Evolutionary conservation across 352 stramenopile species (phyloP).

Genomic region (Globisporangium polare): DNA sequence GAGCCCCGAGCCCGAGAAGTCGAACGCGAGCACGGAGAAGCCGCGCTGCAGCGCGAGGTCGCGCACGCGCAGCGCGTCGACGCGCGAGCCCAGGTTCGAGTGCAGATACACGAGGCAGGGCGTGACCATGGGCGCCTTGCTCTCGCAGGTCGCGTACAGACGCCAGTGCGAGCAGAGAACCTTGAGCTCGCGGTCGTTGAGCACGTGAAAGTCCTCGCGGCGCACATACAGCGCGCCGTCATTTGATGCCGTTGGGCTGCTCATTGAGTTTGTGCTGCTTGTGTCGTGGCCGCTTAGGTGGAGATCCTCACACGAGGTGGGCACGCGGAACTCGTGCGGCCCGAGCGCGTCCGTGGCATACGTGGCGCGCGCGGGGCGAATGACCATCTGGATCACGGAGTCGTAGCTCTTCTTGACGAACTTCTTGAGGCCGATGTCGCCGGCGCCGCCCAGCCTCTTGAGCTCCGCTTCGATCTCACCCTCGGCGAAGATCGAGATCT

Average conservation of each 20-base stretch:
- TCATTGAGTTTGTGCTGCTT: constrained; percentile 1
- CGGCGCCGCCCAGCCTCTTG: constrained; percentile 48
- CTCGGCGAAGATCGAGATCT: constrained; percentile 82
- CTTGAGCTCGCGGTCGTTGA: constrained; percentile 67
- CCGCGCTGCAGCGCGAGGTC: constrained; percentile 56
- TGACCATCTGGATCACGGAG: constrained; percentile 70
- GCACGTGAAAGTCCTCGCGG: constrained; percentile 56
- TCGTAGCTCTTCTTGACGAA: constrained; percentile 71
- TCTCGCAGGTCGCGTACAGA: constrained; percentile 31
- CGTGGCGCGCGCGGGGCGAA: constrained; percentile 56
- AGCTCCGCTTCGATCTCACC: constrained; percentile 77
- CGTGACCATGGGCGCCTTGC: constrained; percentile 14
- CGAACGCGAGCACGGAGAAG: constrained; percentile 79
- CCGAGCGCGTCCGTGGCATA: constrained; percentile 58
- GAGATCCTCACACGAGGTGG: not conserved
- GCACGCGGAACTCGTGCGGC: constrained; percentile 37
- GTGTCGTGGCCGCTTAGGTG: constrained; percentile 12
- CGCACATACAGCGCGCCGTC: constrained; percentile 15
- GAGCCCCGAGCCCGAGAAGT: constrained; percentile 73
- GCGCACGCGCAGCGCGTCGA: constrained; percentile 64
- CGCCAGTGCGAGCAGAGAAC: constrained; percentile 77
- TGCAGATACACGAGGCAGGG: constrained; percentile 80
- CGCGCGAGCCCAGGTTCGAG: constrained; percentile 76
- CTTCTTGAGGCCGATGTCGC: constrained; percentile 72
- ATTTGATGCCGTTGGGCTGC: constrained; percentile 8